Conservation (phyloP, 352 stramenopile genomes). For the Phytophthora foliorum region DNA sequence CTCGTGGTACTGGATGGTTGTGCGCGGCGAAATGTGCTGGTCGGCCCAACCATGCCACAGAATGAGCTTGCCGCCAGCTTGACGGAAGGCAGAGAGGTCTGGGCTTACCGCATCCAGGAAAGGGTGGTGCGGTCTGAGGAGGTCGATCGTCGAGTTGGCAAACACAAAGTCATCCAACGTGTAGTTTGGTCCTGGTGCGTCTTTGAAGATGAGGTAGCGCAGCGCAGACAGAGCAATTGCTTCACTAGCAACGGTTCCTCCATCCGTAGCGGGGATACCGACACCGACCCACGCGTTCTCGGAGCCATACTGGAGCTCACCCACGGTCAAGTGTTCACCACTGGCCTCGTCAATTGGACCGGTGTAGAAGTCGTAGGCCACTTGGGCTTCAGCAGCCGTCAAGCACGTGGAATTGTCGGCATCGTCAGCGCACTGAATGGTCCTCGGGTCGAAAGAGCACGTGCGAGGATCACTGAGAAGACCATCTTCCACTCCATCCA, state of each 20-base stretch:
- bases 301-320: conserved; percentile 42
- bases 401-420: conserved; percentile 18
- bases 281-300: conserved; percentile 46
- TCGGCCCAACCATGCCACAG: conserved; percentile 51
- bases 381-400: conserved; percentile 27
- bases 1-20: conserved; percentile 51
- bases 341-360: conserved; percentile 35
- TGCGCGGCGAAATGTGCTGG: conserved; percentile 52
- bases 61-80: conserved; percentile 46
- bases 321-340: conserved; percentile 43
- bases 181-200: conserved; percentile 32
- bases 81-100: conserved; percentile 39
- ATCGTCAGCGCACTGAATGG: conserved; percentile 22
- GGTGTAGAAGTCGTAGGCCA: conserved; percentile 39
- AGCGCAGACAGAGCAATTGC: conserved; percentile 38
- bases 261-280: conserved; percentile 32
- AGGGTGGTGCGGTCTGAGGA: conserved; percentile 38
- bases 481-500: conserved; percentile 36
- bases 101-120: conserved; percentile 46
- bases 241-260: conserved; percentile 32
- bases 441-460: conserved; percentile 27
- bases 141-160: conserved; percentile 42
- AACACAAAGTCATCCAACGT: conserved; percentile 47
- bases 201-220: conserved; percentile 44
- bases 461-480: conserved; percentile 32